Percentiles rank a stretch among this genome's conserved stretches.
Conservation (phyloP, 345 rosid genomes). For the Nasturtium officinale region DNA sequence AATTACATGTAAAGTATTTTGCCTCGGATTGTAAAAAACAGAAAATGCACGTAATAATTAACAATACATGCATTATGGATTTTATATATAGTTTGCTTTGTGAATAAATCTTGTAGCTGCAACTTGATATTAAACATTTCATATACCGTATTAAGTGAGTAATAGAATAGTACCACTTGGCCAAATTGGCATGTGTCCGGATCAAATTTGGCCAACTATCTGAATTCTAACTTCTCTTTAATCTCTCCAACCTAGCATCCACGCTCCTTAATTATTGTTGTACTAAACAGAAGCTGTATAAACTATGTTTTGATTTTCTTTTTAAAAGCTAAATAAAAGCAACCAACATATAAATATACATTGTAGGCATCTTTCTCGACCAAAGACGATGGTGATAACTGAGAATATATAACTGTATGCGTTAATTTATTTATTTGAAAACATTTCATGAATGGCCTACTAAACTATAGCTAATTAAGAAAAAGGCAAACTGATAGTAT, state of each 20-base stretch:
- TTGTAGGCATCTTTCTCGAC: constrained; percentile 30
- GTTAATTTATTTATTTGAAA: background rate
- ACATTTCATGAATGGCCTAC: background rate
- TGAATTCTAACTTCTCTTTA: constrained; percentile 26
- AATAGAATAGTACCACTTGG: constrained; percentile 33
- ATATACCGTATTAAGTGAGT: constrained; percentile 13
- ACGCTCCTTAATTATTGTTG: constrained; percentile 40
- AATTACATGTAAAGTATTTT: background rate
- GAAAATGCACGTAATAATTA: background rate
- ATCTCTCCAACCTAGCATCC: constrained; percentile 33
- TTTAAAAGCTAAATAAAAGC: constrained; percentile 22
- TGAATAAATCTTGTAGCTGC: constrained; percentile 10
- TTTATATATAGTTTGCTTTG: constrained; percentile 27
- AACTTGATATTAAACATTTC: constrained; percentile 36
- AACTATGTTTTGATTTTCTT: too few relatives aligned
- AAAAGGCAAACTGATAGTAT: background rate
- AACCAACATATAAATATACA: constrained; percentile 5
- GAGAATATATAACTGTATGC: background rate
- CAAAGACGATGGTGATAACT: constrained; percentile 15
- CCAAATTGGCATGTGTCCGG: constrained; percentile 46
- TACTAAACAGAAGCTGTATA: constrained; percentile 34
- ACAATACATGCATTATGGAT: background rate
- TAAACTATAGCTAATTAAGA: background rate
- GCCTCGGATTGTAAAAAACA: background rate
- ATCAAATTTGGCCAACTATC: constrained; percentile 43